Percentiles rank a stretch among this genome's conserved stretches.
phyloP scores from a whole-genome alignment of 164 flowering plant genomes.

The Warburgia ugandensis region DNA sequence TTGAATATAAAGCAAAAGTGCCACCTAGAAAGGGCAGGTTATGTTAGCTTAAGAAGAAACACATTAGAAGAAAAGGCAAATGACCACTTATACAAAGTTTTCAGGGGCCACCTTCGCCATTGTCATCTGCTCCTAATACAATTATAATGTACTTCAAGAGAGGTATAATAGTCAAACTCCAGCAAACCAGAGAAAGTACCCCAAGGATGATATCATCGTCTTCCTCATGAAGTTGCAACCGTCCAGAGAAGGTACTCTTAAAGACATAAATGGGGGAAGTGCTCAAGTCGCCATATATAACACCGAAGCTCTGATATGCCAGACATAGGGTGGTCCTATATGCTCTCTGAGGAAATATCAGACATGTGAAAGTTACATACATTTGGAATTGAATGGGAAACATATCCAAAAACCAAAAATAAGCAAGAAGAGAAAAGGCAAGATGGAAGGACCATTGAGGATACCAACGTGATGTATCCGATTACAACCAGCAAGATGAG shows the following conservation, averaged over 20 bases:
- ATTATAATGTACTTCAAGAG: constrained; percentile 29
- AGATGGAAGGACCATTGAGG: too few species aligned
- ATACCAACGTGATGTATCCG: too few species aligned
- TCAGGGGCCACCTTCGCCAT: constrained; percentile 31
- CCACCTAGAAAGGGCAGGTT: constrained; percentile 34
- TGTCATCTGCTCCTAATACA: constrained; percentile 38
- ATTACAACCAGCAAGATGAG: too few species aligned
- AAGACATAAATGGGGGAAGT: constrained; percentile 34
- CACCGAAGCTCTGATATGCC: constrained; percentile 38
- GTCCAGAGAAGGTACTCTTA: constrained; percentile 30
- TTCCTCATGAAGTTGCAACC: constrained; percentile 15
- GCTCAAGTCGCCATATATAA: constrained; percentile 38
- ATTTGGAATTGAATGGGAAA: not conserved
- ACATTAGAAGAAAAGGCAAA: too few species aligned
- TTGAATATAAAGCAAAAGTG: constrained; percentile 60
- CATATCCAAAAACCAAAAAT: not conserved
- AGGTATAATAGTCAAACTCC: constrained; percentile 38
- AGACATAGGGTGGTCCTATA: constrained; percentile 19
- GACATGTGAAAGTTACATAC: not conserved
- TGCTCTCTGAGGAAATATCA: constrained; percentile 11
- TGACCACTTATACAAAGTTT: too few species aligned
- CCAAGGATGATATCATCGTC: constrained; percentile 27
- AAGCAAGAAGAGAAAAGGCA: not conserved
- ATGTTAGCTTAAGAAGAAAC: constrained; percentile 5
- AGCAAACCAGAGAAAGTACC: constrained; percentile 32